Evolutionary conservation across 352 stramenopile genomes (phyloP), one percentile per base, ranked within the genome.

Genomic region (Thalassiosira hispida): DNA sequence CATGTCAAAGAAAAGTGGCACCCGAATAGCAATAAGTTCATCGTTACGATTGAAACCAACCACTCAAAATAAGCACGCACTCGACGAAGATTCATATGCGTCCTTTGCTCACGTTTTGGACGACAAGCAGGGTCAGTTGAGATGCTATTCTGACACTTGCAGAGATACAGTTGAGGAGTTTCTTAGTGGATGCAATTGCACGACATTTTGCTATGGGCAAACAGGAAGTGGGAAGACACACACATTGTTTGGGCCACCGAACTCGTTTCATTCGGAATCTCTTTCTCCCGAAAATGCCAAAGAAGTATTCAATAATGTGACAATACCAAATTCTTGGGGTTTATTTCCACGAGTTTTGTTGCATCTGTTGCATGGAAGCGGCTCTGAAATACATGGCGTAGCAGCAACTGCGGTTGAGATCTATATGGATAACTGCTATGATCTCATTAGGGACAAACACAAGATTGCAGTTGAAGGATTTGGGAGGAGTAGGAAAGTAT

Each of bases 181-280:
- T 67, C 59, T 57, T 22, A 59, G 16, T 27, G 85, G 85, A 44
- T 65, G 69, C 1, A 73, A 91, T 66, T 80, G 73, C 14, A 88
- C 79, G 0, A 49, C 89, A 6, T 88, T 89, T 60, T 68, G 68
- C 0, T 91, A 91, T 55, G 85, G 85, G 51, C 76, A 88, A 52
- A 91, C 85, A 1, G 75, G 79, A 3, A 68, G 40, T 38, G 85
- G 85, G 5, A 91, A 91, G 69, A 91, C 82, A 3, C 80, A 85
- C 47, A 90, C 79, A 9, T 76, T 91, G 76, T 68, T 68, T 57
- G 60, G 60, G 27, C 60, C 60, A 12, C 60, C 60, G 0, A 53
- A 53, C 20, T 67, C 59, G 14, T 68, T 68, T 29, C 20, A 47
- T 22, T 47, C 35, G 11, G 46, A 27, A 2, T 40, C 40, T 20